phyloP scores from a whole-genome alignment of 2,329 filamentous ascomycete genomes.

The Sphaerostilbella broomeana region DNA sequence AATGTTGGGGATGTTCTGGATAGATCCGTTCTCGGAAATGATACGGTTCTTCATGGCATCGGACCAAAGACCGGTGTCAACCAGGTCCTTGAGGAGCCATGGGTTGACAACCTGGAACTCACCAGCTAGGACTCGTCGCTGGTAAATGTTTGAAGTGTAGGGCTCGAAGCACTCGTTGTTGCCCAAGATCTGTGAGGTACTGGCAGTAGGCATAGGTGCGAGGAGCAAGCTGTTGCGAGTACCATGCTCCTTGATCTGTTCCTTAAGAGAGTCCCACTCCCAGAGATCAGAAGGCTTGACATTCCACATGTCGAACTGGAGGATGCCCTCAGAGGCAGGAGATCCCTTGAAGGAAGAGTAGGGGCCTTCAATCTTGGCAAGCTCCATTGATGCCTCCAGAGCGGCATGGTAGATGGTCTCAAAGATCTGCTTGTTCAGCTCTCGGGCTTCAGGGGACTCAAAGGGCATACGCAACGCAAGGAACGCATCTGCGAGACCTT shows the following conservation, averaged over 20 bases:
- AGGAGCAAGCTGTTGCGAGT: slow-evolving; percentile 92
- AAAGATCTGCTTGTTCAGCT: slow-evolving; percentile 97
- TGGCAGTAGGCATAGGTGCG: slow-evolving; percentile 96
- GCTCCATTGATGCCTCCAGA: slow-evolving; percentile 78
- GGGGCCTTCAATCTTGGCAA: slow-evolving; percentile 75
- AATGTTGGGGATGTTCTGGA: slow-evolving; percentile 96
- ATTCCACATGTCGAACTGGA: slow-evolving; percentile 99
- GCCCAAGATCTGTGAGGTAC: slow-evolving; percentile 93
- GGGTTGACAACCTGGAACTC: slow-evolving; percentile 99
- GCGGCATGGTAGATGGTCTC: slow-evolving; percentile 99
- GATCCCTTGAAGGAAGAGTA: slow-evolving; percentile 92
- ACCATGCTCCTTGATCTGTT: slow-evolving; percentile 85
- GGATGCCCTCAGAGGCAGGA: slow-evolving; percentile 87
- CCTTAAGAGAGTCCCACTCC: slow-evolving; percentile 90
- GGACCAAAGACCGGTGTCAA: slow-evolving; percentile 96
- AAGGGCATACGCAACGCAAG: slow-evolving; percentile 93
- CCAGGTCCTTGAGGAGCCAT: slow-evolving; percentile 95
- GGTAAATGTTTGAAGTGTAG: slow-evolving; percentile 99
- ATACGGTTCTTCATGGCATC: slow-evolving; percentile 99
- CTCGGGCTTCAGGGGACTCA: slow-evolving; percentile 86
- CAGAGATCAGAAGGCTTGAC: slow-evolving; percentile 89
- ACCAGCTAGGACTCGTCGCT: slow-evolving; percentile 91
- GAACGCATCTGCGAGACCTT: slow-evolving; percentile 97
- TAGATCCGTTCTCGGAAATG: slow-evolving; percentile 91
- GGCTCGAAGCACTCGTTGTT: slow-evolving; percentile 99